Conservation (phyloP, 2,329 filamentous ascomycete genomes). For the Penicillium sp. region DNA sequence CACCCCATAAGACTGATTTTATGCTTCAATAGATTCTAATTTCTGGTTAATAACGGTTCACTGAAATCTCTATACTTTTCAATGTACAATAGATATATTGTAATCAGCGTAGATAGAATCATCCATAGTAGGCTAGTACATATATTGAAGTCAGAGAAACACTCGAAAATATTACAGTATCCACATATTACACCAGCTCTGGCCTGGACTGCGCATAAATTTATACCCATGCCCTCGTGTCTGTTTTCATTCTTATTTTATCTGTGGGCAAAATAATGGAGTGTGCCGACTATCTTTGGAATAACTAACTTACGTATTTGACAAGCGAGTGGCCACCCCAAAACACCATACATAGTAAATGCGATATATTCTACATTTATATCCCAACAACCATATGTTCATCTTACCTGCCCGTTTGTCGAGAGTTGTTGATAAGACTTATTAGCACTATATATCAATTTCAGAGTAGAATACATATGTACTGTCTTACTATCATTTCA, state of each 20-base stretch:
- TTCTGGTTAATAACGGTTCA: not conserved
- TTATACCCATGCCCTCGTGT: not conserved
- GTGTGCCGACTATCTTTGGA: not conserved
- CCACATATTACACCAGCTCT: not conserved
- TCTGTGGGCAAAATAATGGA: not conserved
- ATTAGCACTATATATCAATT: too few relatives aligned
- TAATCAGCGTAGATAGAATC: not conserved
- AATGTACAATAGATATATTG: not conserved
- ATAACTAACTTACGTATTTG: too few relatives aligned
- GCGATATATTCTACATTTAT: too few relatives aligned
- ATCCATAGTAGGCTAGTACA: not conserved
- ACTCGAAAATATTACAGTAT: too few relatives aligned
- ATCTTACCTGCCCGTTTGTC: too few relatives aligned
- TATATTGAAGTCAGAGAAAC: not conserved
- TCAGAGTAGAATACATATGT: too few relatives aligned
- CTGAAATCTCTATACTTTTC: not conserved
- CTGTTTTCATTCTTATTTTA: not conserved
- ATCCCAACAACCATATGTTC: too few relatives aligned
- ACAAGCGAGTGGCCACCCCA: too few relatives aligned
- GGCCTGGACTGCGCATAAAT: not conserved
- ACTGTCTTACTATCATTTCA: too few relatives aligned
- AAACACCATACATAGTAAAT: too few relatives aligned
- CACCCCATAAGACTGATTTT: not conserved
- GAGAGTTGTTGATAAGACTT: too few relatives aligned
- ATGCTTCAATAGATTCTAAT: not conserved